A percentile compares a stretch with the other conserved stretches of the same genome.
Evolutionary conservation across 257 asterid genomes (phyloP).

Genomic region (Fraxinus anomala): DNA sequence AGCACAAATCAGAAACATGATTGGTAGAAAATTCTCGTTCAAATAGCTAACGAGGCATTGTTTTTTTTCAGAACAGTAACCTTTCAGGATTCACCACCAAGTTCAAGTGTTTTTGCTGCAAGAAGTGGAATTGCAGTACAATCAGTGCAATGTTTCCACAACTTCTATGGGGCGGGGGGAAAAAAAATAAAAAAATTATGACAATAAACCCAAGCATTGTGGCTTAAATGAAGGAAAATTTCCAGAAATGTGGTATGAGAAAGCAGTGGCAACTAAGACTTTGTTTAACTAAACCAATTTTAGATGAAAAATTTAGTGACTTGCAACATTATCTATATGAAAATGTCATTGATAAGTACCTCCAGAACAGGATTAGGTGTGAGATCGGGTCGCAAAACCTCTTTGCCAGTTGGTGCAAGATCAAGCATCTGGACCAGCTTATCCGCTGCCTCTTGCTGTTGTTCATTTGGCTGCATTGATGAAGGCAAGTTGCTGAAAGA

Average conservation of each 20-base stretch:
- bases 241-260: not conserved
- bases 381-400: slow-evolving; percentile 71
- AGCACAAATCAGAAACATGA: not conserved
- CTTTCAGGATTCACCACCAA: not conserved
- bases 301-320: too few relatives aligned
- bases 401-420: slow-evolving; percentile 78
- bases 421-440: slow-evolving; percentile 83
- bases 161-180: not conserved
- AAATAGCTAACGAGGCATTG: not conserved
- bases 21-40: not conserved
- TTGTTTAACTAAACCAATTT: not conserved
- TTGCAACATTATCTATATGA: too few relatives aligned
- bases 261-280: not conserved
- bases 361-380: slow-evolving; percentile 89
- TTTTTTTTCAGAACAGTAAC: not conserved
- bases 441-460: slow-evolving; percentile 87
- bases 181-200: too few relatives aligned
- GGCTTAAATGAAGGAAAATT: not conserved
- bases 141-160: too few relatives aligned
- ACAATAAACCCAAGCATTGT: too few relatives aligned
- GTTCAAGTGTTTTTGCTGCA: not conserved
- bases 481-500: slow-evolving; percentile 82
- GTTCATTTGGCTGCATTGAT: slow-evolving; percentile 76
- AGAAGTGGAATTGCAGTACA: not conserved
- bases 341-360: slow-evolving; percentile 38